Conservation (phyloP, 2,329 filamentous ascomycete species). For the Epicoccum nigrum region DNA sequence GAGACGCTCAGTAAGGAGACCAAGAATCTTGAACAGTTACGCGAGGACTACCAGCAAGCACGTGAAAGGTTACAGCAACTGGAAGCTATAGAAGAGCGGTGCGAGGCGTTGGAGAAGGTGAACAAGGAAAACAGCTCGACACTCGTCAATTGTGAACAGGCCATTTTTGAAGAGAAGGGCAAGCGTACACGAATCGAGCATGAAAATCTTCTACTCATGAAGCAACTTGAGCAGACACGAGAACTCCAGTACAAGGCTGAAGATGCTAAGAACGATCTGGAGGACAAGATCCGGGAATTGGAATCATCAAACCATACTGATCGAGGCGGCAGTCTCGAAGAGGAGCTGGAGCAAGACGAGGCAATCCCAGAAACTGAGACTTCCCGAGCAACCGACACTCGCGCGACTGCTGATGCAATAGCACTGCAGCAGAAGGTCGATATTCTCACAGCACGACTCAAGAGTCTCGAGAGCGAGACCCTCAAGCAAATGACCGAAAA, state of each 20-base stretch:
- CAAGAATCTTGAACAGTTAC: conserved; percentile 50
- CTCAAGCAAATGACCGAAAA: conserved; percentile 52
- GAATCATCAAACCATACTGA: conserved; percentile 41
- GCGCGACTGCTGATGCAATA: conserved; percentile 43
- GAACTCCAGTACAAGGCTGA: conserved; percentile 57
- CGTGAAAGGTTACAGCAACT: conserved; percentile 54
- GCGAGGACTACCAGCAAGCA: conserved; percentile 53
- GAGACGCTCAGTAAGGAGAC: conserved; percentile 57
- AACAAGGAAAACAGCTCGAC: conserved; percentile 59
- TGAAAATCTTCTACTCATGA: conserved; percentile 54
- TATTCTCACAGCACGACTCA: conserved; percentile 43
- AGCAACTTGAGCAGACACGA: conserved; percentile 55
- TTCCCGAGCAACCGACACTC: conserved; percentile 29
- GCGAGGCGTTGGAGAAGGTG: conserved; percentile 55
- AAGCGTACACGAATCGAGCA: conserved; percentile 56
- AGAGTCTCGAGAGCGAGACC: conserved; percentile 48
- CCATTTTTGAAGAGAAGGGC: conserved; percentile 58
- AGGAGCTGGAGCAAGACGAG: conserved; percentile 48
- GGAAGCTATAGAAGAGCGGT: conserved; percentile 53
- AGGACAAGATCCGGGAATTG: conserved; percentile 52
- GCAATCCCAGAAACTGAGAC: conserved; percentile 29
- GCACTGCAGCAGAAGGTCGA: conserved; percentile 51
- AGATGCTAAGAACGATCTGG: conserved; percentile 55
- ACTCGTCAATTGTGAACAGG: conserved; percentile 58
- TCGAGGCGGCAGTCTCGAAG: conserved; percentile 46